Conservation (phyloP, 2,329 filamentous ascomycete species). For the Fonsecaea pugnacius region DNA sequence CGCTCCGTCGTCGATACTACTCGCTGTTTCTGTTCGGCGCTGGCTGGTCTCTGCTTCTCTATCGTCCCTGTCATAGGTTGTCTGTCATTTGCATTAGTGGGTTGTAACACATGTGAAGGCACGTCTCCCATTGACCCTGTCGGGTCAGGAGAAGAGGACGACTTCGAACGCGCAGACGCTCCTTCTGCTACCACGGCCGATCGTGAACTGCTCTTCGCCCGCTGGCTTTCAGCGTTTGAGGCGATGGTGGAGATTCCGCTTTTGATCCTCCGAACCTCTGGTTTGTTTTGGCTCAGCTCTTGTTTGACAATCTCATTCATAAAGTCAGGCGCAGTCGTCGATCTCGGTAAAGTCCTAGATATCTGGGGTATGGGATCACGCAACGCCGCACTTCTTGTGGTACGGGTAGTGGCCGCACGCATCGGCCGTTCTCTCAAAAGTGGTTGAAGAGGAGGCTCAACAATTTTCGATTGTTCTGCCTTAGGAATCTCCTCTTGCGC, state of each 20-base stretch:
- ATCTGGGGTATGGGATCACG: conserved; percentile 18
- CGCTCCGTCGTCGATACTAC: conserved; percentile 10
- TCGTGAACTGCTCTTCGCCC: conserved; percentile 3
- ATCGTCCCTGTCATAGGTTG: not conserved
- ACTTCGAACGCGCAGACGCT: conserved; percentile 17
- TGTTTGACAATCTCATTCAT: conserved; percentile 24
- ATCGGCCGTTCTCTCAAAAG: conserved; percentile 39
- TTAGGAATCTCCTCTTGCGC: conserved; percentile 12
- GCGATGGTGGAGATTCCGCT: not conserved
- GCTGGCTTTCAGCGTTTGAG: not conserved
- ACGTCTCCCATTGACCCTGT: conserved; percentile 46
- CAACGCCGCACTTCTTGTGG: conserved; percentile 28
- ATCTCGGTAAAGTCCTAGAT: conserved; percentile 31
- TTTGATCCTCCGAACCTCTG: conserved; percentile 15
- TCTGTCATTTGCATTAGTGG: conserved; percentile 27
- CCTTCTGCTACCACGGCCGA: conserved; percentile 9
- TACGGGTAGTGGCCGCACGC: conserved; percentile 36
- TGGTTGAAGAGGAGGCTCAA: conserved; percentile 26
- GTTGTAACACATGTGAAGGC: conserved; percentile 41
- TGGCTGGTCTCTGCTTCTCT: conserved; percentile 5
- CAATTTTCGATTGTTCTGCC: conserved; percentile 2
- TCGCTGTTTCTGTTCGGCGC: conserved; percentile 1
- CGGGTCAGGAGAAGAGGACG: conserved; percentile 30
- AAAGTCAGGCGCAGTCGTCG: conserved; percentile 29
- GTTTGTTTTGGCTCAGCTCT: conserved; percentile 8